Percentiles rank a stretch among this genome's conserved stretches.
Evolutionary conservation across 2,329 filamentous ascomycete genomes (phyloP).

Genomic region (Raffaelea albimanens): DNA sequence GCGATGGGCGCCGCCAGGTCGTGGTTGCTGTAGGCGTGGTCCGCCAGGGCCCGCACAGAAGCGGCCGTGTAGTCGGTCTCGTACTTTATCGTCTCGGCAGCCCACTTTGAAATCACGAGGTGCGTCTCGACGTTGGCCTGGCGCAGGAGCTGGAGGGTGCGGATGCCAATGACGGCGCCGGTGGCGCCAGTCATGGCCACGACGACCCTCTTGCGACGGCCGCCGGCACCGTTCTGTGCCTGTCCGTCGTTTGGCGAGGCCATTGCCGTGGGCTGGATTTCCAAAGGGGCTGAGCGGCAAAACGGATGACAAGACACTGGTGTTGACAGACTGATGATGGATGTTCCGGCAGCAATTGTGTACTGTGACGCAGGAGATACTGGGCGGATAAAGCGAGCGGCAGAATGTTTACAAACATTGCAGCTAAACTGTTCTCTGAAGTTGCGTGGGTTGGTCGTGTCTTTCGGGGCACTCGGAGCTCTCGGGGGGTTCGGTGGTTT

Average conservation of each 20-base stretch:
- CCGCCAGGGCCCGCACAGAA: constrained; percentile 27
- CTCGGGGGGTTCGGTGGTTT: not conserved
- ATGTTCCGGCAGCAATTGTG: not conserved
- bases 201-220: constrained; percentile 24
- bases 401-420: not conserved
- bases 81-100: constrained; percentile 34
- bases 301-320: not conserved
- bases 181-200: constrained; percentile 42
- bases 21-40: constrained; percentile 26
- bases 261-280: not conserved
- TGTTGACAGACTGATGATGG: not conserved
- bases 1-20: constrained; percentile 35
- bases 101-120: constrained; percentile 39
- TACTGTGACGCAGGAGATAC: not conserved
- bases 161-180: constrained; percentile 32
- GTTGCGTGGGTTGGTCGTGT: not conserved
- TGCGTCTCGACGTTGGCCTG: constrained; percentile 36
- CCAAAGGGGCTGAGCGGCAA: not conserved
- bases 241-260: not conserved
- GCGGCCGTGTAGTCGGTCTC: constrained; percentile 30
- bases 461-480: not conserved
- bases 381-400: not conserved
- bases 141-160: constrained; percentile 28
- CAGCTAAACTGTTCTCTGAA: not conserved
- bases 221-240: no score